A percentile compares a stretch with the other conserved stretches of the same genome.
Evolutionary conservation across 148 eudicot genomes (phyloP).

Genomic region (Gaultheria prostrata): DNA sequence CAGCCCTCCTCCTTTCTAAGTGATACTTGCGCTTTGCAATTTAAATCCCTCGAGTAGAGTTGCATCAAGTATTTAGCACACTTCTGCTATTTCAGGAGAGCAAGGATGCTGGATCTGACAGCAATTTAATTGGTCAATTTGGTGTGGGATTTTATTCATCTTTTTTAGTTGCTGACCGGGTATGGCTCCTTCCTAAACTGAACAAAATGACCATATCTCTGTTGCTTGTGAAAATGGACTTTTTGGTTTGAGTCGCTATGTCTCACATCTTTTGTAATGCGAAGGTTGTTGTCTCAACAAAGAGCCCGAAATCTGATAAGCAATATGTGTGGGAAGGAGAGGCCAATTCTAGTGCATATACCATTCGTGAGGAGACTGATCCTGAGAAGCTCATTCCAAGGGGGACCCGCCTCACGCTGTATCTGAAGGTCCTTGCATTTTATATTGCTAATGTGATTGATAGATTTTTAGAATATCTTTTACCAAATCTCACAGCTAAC

Average conservation of each 20-base stretch:
- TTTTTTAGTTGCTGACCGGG: constrained; percentile 91
- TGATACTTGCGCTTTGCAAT: neutral
- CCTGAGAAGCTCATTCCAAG: constrained; percentile 83
- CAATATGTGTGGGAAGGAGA: constrained; percentile 99
- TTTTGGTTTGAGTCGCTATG: neutral
- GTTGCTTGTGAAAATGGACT: neutral
- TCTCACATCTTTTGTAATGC: constrained; percentile 11
- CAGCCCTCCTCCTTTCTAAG: neutral
- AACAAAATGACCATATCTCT: neutral
- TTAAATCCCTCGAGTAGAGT: neutral
- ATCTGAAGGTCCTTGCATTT: constrained; percentile 61
- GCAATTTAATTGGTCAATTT: constrained; percentile 96
- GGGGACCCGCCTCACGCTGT: constrained; percentile 77
- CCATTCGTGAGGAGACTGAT: constrained; percentile 87
- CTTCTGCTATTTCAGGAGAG: constrained; percentile 62
- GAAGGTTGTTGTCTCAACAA: constrained; percentile 86
- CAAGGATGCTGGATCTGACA: constrained; percentile 85
- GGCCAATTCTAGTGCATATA: constrained; percentile 82
- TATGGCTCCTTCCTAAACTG: constrained; percentile 20
- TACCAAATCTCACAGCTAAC: neutral
- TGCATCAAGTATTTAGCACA: neutral
- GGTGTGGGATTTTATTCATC: constrained; percentile 99
- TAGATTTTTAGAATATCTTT: neutral
- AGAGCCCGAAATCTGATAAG: constrained; percentile 89
- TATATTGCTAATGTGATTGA: neutral